Percentiles rank a stretch among this genome's conserved stretches.
Evolutionary conservation across 179 eudicot species (phyloP).

Genomic region (Silene coronaria): DNA sequence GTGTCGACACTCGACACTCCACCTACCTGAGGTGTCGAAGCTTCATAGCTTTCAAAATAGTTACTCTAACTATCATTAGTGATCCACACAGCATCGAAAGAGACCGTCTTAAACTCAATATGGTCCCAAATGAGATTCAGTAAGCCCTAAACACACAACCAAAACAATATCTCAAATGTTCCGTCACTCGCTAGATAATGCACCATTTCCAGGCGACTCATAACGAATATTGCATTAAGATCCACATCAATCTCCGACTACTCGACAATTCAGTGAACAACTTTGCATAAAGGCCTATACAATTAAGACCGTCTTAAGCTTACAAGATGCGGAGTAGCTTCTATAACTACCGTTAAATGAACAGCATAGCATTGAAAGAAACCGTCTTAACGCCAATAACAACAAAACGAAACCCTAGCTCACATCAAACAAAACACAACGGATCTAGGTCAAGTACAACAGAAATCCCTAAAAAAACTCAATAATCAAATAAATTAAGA

Average conservation of each 20-base stretch:
- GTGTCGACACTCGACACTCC: too few species aligned
- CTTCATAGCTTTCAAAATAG: not conserved
- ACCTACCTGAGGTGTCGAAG: too few species aligned
- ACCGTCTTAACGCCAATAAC: not conserved
- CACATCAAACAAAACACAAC: not conserved
- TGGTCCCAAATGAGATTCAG: not conserved
- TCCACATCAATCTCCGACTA: not conserved
- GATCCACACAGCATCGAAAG: not conserved
- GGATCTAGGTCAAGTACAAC: conserved; percentile 13
- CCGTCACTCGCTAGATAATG: too few species aligned
- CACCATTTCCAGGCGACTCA: too few species aligned
- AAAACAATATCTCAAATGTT: too few species aligned
- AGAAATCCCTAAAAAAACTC: not conserved
- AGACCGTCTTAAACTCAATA: not conserved
- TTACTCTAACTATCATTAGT: too few species aligned
- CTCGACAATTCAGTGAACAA: not conserved
- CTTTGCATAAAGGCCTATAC: not conserved
- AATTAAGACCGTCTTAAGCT: not conserved
- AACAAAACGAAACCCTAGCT: not conserved
- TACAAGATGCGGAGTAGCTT: not conserved
- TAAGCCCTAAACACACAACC: too few species aligned
- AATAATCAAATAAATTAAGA: not conserved
- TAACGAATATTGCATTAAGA: not conserved
- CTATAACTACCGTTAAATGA: too few species aligned
- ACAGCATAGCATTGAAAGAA: too few species aligned